Percentiles rank a stretch among this genome's conserved stretches.
Conservation (phyloP, 202 grass and related monocot genomes). For the Brachypodium distachyon region DNA sequence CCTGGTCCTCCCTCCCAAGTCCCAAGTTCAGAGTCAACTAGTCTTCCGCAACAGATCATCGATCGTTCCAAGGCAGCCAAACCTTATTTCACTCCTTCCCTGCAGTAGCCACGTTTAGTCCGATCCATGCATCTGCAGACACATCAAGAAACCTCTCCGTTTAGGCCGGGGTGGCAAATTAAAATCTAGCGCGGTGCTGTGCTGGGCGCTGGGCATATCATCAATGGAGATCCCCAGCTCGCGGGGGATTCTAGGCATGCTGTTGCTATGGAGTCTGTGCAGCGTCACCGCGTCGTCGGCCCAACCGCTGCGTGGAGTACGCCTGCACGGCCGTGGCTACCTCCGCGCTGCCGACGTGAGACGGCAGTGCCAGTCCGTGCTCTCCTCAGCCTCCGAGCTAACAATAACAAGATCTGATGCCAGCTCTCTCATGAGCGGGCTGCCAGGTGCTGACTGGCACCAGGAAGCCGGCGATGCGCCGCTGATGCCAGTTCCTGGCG, state of each 20-base stretch:
- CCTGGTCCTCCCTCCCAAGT: too few relatives aligned
- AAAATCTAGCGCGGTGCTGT: too few relatives aligned
- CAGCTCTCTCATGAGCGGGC: conserved; percentile 6
- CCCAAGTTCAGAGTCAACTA: too few relatives aligned
- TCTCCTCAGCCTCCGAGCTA: conserved; percentile 28
- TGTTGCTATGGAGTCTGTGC: background rate
- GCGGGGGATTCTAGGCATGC: background rate
- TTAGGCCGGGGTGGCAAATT: too few relatives aligned
- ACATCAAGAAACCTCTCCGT: too few relatives aligned
- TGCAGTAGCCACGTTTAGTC: too few relatives aligned
- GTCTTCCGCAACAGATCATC: too few relatives aligned
- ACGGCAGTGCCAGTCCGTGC: conserved; percentile 29
- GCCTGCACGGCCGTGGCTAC: conserved; percentile 2
- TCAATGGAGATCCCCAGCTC: background rate
- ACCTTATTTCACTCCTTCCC: too few relatives aligned
- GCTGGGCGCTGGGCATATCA: too few relatives aligned
- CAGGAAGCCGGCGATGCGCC: conserved; percentile 33
- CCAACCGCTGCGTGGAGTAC: background rate
- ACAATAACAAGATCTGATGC: conserved; percentile 15
- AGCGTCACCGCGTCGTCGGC: background rate
- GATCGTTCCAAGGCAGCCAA: too few relatives aligned
- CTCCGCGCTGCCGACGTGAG: conserved; percentile 35
- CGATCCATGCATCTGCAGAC: too few relatives aligned
- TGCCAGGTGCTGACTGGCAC: conserved; percentile 42
- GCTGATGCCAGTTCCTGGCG: conserved; percentile 35